phyloP scores from a whole-genome alignment of 2,329 filamentous ascomycete genomes.

The Microcera coccophila region DNA sequence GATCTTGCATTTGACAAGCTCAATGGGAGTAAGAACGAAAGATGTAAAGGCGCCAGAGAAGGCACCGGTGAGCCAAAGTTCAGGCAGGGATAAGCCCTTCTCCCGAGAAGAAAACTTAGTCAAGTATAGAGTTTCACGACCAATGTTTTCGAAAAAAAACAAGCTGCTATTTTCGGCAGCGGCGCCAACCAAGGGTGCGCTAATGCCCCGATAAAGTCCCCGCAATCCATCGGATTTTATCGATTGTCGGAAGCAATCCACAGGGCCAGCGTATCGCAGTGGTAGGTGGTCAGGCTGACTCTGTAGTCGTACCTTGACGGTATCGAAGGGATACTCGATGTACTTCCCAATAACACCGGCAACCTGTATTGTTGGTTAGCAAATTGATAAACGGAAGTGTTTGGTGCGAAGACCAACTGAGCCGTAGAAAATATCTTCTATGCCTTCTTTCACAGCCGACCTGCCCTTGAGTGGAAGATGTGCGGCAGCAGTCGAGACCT shows the following conservation, averaged over 20 bases:
- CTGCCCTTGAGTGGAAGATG: conserved; percentile 32
- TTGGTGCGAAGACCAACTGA: conserved; percentile 60
- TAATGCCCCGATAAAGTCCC: conserved; percentile 88
- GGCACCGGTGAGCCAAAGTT: conserved; percentile 75
- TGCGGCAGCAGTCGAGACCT: conserved; percentile 21
- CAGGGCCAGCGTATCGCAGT: conserved; percentile 75
- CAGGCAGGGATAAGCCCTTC: conserved; percentile 66
- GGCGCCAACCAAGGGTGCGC: conserved; percentile 82
- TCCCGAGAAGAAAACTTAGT: conserved; percentile 47
- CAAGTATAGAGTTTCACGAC: conserved; percentile 62
- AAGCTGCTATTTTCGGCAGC: conserved; percentile 88
- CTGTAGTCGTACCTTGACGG: conserved; percentile 93
- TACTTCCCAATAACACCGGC: conserved; percentile 90
- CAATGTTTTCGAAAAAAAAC: conserved; percentile 83
- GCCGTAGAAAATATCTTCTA: conserved; percentile 86
- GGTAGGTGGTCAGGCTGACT: conserved; percentile 86
- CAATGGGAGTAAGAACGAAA: conserved; percentile 86
- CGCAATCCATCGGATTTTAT: conserved; percentile 72
- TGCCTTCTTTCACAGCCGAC: conserved; percentile 56
- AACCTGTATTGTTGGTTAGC: conserved; percentile 42
- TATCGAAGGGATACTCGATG: conserved; percentile 98
- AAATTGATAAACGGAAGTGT: background rate
- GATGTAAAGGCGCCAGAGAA: conserved; percentile 87
- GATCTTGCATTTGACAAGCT: conserved; percentile 98
- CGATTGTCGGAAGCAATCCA: conserved; percentile 92